A percentile compares a stretch with the other conserved stretches of the same genome.
These are phyloP conservation scores for Ophiocordyceps camponoti-rufipedis DNA, from an alignment of 2,329 filamentous ascomycete species.

Conservation along the genomic window DNA sequence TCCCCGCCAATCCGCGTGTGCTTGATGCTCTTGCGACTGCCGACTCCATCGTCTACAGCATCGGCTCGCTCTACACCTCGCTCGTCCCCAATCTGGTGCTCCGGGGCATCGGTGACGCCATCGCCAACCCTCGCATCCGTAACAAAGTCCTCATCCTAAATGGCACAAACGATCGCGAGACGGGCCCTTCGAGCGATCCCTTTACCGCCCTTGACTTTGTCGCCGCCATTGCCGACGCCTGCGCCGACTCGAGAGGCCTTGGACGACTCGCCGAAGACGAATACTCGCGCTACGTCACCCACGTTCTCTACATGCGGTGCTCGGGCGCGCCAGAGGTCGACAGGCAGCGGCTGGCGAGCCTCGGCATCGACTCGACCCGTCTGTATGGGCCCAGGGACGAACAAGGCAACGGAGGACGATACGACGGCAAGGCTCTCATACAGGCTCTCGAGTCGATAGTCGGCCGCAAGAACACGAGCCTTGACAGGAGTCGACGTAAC, in stretches of 20 bases:
- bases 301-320: constrained; percentile 64
- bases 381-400: constrained; percentile 51
- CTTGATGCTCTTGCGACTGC: constrained; percentile 46
- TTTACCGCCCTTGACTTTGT: constrained; percentile 72
- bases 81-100: constrained; percentile 71
- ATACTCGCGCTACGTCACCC: constrained; percentile 57
- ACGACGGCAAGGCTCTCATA: constrained; percentile 57
- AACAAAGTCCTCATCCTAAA: constrained; percentile 77
- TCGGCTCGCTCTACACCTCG: constrained; percentile 85
- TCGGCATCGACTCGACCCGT: constrained; percentile 63
- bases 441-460: constrained; percentile 65
- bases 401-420: constrained; percentile 30
- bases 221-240: constrained; percentile 57
- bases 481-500: constrained; percentile 24
- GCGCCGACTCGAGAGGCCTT: constrained; percentile 44
- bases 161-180: constrained; percentile 70
- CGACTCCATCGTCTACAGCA: constrained; percentile 67
- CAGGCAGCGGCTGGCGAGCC: constrained; percentile 35
- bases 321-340: constrained; percentile 54
- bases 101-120: constrained; percentile 47
- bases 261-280: constrained; percentile 20
- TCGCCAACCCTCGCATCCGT: constrained; percentile 23
- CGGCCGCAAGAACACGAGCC: constrained; percentile 28
- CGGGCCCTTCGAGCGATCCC: constrained; percentile 45
- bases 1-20: constrained; percentile 66